Base-by-base conservation (phyloP, 75 land plant genomes). In the Pseudotsuga menziesii region DNA sequence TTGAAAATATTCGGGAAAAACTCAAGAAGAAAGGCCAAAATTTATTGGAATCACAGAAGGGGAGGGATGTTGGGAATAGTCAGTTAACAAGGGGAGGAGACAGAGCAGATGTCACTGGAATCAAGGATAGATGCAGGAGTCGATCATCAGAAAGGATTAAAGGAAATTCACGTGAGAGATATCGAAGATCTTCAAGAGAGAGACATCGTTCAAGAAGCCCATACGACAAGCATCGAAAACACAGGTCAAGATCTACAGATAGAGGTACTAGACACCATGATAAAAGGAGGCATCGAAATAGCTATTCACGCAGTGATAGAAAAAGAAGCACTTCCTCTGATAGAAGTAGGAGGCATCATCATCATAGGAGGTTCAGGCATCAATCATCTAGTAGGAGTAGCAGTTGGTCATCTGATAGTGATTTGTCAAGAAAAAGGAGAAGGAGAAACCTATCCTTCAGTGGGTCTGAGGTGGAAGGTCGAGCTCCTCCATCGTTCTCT, bases 1-100 rank as follows among this genome's bases (percentile, higher is more conserved):
- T 91, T 59, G 77, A 79, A 3, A 70, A 63, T 71, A 85, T 92
- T 41, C 87, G 88, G n/a, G 78, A 83, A 57, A 92, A 92, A 77
- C 91, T 92, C 82, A 84, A 74, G 78, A 86, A 80, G 78, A 80
- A 77, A 29, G 73, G 55, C 74, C 23, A 69, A 69, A 41, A 39
- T 69, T 11, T 64, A 16, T 11, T 25, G 76, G 76, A 75, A 17
- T 20, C 61, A 60, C 58, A 79, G 39, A 44, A 57, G 59, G 57
- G 78, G 20, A 60, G 60, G 69, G 36, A 26, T 61, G 29, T 55
- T 74, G 32, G 29, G 19, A 56, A 56, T 61, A 48, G 75, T 74
- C 75, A 55, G 76, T 57, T 2, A 22, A 17, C 72, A 41, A 39
- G 25, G 72, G 48, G 22, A 20, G 72, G 41, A 69, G 54, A 44